phyloP scores from a whole-genome alignment of 2,329 filamentous ascomycete genomes.

The Exophiala aquamarina region DNA sequence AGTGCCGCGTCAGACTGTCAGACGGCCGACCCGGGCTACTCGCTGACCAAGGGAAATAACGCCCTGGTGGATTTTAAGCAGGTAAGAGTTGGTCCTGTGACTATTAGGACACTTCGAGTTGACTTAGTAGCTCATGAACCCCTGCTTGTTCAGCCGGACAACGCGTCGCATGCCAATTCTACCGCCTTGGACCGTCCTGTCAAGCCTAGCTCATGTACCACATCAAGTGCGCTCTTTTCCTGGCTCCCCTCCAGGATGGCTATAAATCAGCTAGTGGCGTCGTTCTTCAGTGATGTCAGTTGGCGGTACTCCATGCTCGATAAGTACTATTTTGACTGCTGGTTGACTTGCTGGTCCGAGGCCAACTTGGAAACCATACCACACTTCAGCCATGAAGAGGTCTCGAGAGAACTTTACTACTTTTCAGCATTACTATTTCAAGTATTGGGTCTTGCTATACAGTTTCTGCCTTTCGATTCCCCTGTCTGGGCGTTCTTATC shows the following conservation, averaged over 20 bases:
- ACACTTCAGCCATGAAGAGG: background rate
- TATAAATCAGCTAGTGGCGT: slow-evolving; percentile 1
- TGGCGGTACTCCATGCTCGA: slow-evolving; percentile 3
- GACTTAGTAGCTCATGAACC: background rate
- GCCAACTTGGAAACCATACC: background rate
- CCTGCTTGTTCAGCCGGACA: background rate
- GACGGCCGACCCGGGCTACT: slow-evolving; percentile 1
- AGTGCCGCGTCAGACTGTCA: background rate
- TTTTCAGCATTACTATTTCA: slow-evolving; percentile 9
- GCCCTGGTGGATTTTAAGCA: slow-evolving; percentile 3
- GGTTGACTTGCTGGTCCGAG: background rate
- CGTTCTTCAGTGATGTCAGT: slow-evolving; percentile 1
- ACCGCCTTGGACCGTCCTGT: background rate
- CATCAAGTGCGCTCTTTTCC: background rate
- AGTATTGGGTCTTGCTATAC: slow-evolving; percentile 3
- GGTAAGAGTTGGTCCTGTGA: background rate
- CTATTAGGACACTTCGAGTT: background rate
- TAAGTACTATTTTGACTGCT: slow-evolving; percentile 4
- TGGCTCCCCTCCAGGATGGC: slow-evolving; percentile 2
- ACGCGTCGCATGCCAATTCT: background rate
- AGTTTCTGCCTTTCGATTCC: slow-evolving; percentile 3
- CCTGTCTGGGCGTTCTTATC: background rate
- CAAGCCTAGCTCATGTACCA: background rate
- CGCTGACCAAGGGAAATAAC: background rate
- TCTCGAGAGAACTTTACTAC: background rate